Conservation (phyloP, 2,329 filamentous ascomycete genomes). For the Thelonectria discophora region DNA sequence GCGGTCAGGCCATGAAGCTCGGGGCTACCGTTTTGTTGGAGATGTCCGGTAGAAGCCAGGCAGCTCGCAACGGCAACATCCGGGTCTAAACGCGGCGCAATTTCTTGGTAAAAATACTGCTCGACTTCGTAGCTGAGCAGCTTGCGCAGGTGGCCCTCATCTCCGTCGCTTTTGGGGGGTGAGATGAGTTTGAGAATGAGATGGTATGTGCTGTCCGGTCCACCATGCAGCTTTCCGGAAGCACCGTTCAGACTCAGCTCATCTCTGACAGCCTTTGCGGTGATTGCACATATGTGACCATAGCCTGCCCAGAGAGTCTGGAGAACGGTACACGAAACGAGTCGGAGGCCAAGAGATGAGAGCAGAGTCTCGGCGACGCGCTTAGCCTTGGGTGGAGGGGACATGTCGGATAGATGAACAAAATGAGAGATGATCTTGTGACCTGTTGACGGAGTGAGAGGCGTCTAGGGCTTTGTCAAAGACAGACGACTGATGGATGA, state of each 20-base stretch:
- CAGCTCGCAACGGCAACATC: conserved; percentile 60
- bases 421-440: neutral
- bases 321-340: conserved; percentile 50
- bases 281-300: conserved; percentile 64
- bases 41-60: conserved; percentile 53
- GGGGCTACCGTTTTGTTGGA: conserved; percentile 35
- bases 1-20: conserved; percentile 56
- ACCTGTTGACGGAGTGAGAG: neutral
- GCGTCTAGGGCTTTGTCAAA: neutral
- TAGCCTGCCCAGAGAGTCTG: conserved; percentile 63
- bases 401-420: conserved; percentile 5
- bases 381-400: conserved; percentile 15
- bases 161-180: conserved; percentile 49
- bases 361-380: conserved; percentile 53
- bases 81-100: conserved; percentile 59
- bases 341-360: conserved; percentile 50
- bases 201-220: conserved; percentile 40
- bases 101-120: conserved; percentile 68
- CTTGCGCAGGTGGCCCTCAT: conserved; percentile 72
- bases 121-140: conserved; percentile 74
- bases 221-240: conserved; percentile 20
- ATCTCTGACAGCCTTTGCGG: conserved; percentile 48
- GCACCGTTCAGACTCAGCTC: conserved; percentile 28
- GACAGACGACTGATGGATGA: neutral
- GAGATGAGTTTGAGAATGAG: conserved; percentile 69